Evolutionary conservation across 2,329 filamentous ascomycete species (phyloP), one percentile per base, ranked within the genome.

Genomic region (Colletotrichum caudatum): DNA sequence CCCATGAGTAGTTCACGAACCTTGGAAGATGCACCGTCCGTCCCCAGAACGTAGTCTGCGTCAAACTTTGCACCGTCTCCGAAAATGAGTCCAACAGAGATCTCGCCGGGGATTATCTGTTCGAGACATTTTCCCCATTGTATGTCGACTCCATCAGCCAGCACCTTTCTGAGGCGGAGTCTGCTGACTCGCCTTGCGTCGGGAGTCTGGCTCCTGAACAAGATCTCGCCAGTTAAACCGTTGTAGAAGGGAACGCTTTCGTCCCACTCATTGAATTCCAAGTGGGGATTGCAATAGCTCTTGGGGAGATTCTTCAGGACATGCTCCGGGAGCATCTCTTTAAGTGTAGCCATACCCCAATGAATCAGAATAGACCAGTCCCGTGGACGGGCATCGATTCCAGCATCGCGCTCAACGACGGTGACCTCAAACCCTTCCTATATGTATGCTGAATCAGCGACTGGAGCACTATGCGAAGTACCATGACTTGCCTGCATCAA

Each of bases 361-460:
- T 82, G 81, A 29, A 83, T 73, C 14, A 81, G 76, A 41, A 83
- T 81, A n/a, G 79, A 80, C 81, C 81, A 82, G 75, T 82, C 81
- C 64, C 81, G 79, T 3, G 69, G 59, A 11, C 80, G 78, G 29
- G 76, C 75, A 11, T 78, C 74, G 66, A 81, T 56, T 62, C 75
- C 72, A 1, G 66, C 61, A 44, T 82, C 81, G 20, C 68, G 59
- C 29, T 82, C 81, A 61, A 78, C 81, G 2, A 82, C 70, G 41
- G 74, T 64, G 7, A 79, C 79, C 6, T 76, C 60, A 69, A 82
- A 80, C 35, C 80, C 80, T 54, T 78, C 76, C 79, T 82, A 44
- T 14, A 41, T 44, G 18, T 44, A 29, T 44, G 35, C 2, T 11
- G 5, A 8, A 20, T 62, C 50, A 71, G 50, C 9, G 35, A 39